Base-by-base conservation (phyloP, 163 green algal species). In the Scenedesmus sp. region DNA sequence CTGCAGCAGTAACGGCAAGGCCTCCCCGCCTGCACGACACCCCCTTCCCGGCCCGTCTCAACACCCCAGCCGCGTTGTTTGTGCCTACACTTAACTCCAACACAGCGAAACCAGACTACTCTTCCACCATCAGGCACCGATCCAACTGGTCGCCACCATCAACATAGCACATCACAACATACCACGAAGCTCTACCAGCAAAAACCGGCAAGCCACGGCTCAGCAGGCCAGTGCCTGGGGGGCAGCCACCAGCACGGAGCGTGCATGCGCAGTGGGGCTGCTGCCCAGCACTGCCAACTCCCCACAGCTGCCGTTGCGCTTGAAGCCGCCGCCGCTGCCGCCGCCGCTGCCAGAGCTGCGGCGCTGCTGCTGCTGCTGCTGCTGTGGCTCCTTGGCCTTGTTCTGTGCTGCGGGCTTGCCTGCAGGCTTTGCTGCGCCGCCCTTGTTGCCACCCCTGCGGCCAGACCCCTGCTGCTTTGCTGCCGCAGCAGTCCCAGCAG, bases 211-310 rank as follows among this genome's bases (percentile, higher is more conserved):
- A 13, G 64, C 76, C 9, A 16, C 15, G 26, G 23, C 84, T 89
- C 55, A 92, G 88, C 88, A 92, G 18, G 88, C 88, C 34, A 92
- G 64, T 20, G 81, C 88, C 81, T 92, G 88, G 52, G 82, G 82
- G n/a, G 26, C 88, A 15, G 88, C 88, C 10, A 60, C 15, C 88
- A 88, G 64, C 7, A 76, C 87, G 55, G 55, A 70, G 84, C 26
- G 34, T 15, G 18, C 82, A 87, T 64, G 82, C 16, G 88, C 3
- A 67, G 57, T 83, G 56, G 87, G 73, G 79, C 77, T 88, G 57
- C 56, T 52, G n/a, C 60, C 77, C 77, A 92, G 77, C 46, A 62
- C 57, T 54, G 88, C 88, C 77, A 92, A 55, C 54, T 92, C 88
- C 23, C 88, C 66, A 55, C 88, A 92, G 88, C 88, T 92, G 64